A percentile compares a stretch with the other conserved stretches of the same genome.
Conservation (phyloP, 345 rosid species). For the Euphorbia lathyris region DNA sequence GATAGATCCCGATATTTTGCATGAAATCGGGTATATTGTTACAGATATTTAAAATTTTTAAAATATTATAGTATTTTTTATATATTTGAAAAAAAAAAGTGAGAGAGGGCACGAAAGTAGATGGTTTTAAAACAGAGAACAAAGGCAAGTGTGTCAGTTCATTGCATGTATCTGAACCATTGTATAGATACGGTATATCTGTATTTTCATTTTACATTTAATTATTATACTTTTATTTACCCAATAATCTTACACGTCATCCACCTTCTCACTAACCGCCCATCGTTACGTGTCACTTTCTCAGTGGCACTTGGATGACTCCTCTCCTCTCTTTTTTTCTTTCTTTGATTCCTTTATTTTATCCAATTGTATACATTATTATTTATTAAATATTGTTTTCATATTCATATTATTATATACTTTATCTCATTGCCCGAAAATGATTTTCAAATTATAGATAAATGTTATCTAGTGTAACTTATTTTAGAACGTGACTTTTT, state of each 20-base stretch:
- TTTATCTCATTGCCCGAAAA: background rate
- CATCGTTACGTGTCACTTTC: slow-evolving; percentile 4
- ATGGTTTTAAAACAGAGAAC: background rate
- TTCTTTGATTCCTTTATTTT: background rate
- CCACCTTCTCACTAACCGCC: background rate
- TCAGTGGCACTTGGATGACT: background rate
- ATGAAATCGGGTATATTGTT: no score
- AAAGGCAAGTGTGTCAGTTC: background rate
- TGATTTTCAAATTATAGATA: no score
- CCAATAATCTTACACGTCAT: background rate
- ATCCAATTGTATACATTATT: background rate
- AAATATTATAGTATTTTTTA: no score
- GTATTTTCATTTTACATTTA: background rate
- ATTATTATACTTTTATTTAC: background rate
- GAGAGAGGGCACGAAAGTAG: no score
- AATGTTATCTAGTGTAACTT: no score
- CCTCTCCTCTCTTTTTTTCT: background rate
- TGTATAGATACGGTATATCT: background rate
- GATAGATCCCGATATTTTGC: no score
- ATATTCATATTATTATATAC: background rate
- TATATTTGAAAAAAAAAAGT: no score
- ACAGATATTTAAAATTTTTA: no score
- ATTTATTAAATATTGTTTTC: background rate
- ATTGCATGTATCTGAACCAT: background rate
- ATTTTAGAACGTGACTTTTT: no score